Evolutionary conservation across 163 green algal species (phyloP).

Genomic region (Scenedesmus sp.): DNA sequence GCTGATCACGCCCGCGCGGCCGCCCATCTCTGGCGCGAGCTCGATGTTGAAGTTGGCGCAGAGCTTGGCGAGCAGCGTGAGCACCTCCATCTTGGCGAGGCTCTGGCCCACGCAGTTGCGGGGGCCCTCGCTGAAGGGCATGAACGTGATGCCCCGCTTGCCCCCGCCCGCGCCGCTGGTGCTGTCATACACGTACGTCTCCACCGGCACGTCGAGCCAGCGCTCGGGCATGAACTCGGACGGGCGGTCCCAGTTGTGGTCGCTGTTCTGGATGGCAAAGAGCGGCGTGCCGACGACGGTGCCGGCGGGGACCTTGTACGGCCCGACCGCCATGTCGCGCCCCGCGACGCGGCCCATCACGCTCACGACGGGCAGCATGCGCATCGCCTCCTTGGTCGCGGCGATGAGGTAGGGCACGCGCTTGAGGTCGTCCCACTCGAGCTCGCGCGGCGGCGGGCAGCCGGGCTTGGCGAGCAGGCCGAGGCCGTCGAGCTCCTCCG

Average conservation of each 20-base stretch:
- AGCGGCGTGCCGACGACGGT: slow-evolving; percentile 55
- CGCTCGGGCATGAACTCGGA: slow-evolving; percentile 59
- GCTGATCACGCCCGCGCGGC: slow-evolving; percentile 48
- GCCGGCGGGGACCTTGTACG: slow-evolving; percentile 50
- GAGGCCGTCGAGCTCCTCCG: slow-evolving; percentile 53
- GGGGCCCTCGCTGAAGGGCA: slow-evolving; percentile 67
- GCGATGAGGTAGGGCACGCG: slow-evolving; percentile 48
- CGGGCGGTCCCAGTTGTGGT: slow-evolving; percentile 57
- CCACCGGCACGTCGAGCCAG: slow-evolving; percentile 60
- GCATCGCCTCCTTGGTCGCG: slow-evolving; percentile 67
- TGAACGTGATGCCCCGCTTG: slow-evolving; percentile 54
- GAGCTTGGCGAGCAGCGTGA: slow-evolving; percentile 62
- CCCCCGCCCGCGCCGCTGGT: slow-evolving; percentile 13
- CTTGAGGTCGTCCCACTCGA: slow-evolving; percentile 54
- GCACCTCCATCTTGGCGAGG: slow-evolving; percentile 67
- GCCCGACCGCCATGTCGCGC: slow-evolving; percentile 17
- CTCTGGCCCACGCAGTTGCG: slow-evolving; percentile 71
- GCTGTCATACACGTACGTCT: slow-evolving; percentile 58
- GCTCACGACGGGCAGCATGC: slow-evolving; percentile 68
- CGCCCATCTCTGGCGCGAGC: slow-evolving; percentile 60
- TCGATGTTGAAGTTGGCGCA: slow-evolving; percentile 50
- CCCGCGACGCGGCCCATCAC: slow-evolving; percentile 55
- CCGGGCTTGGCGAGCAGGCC: slow-evolving; percentile 54
- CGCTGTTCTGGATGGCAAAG: slow-evolving; percentile 60
- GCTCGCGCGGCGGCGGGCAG: slow-evolving; percentile 33